Evolutionary conservation across 352 stramenopile species (phyloP), one percentile per base, ranked within the genome.

Genomic region (Phytopythium litorale): DNA sequence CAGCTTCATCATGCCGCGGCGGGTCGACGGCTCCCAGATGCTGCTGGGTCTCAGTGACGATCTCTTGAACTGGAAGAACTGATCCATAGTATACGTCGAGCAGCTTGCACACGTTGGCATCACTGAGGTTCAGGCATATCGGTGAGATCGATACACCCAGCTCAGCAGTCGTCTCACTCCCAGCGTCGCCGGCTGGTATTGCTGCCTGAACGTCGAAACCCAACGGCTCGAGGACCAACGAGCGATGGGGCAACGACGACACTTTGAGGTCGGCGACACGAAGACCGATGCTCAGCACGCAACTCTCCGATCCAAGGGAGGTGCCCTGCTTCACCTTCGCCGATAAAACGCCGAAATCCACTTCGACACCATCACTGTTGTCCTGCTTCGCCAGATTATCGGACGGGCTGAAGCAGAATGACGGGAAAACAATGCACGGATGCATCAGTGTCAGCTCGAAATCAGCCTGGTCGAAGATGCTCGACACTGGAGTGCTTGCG

Each of bases 321-420:
- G 1, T 25, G 2, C 12, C 28, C 21, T 38, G 25, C 21, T 32
- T 51, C 18, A 50, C 19, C 23, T 25, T 52, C 23, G 63, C 37
- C 65, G 46, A 60, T 54, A 86, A 82, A 13, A 59, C 66, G 11
- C 79, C 79, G n/a, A 89, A 78, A 46, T 89, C 77, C 35, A 89
- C 40, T 23, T 81, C 61, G 25, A 85, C 64, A 4, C 75, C 79
- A 51, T 78, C 67, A 11, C 62, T 67, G 13, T 65, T 63, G 28
- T 77, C 57, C 16, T 48, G 37, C 23, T 45, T 48, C 33, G 52
- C 52, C 32, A 58, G 16, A 35, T 4, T 54, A 30, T 62, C 56
- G 7, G 56, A 53, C 33, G 42, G 46, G 23, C 52, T 58, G 38
- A 81, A 61, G 43, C 70, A 73, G 19, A 67, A 77, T 48, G 75